Evolutionary conservation across 495 filamentous ascomycete species (phyloP), one percentile per base, ranked within the genome.

Genomic region (Parathielavia hyrcaniae): DNA sequence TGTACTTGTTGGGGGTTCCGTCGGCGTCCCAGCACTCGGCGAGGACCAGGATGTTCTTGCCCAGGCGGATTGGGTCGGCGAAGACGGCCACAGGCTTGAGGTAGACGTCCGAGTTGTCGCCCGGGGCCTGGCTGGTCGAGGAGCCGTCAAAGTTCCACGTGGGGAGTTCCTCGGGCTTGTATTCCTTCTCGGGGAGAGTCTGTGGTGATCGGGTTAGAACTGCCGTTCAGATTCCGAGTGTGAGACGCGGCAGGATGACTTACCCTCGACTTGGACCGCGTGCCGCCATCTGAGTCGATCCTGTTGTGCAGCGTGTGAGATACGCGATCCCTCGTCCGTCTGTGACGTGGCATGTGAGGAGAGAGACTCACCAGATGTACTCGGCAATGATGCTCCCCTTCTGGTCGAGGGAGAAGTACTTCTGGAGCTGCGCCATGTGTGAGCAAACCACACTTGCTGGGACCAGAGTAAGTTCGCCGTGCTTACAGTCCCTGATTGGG

Each of bases 81-180:
- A 47, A 63, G 74, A 88, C 83, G 61, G 89, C 88, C 52, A 89
- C 84, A 53, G 93, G 93, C 70, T 66, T 62, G 61, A 98, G 88
- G 83, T 96, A 97, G 81, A 97, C 87, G 78, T 98, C 93, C 59
- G 91, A 97, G 82, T 98, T 91, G 74, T 93, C 89, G 71, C 93
- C 91, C 38, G 90, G 90, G 55, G 93, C 93, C 76, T 98, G 93
- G 67, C 80, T 87, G 63, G 90, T 95, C 17, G 91, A 96, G 49
- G 90, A 96, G 72, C 93, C 93, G 70, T 98, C 93, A 69, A 98
- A 98, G 81, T 97, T 98, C 93, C 93, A 98, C 72, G 95, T 88
- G 58, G 92, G 89, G 58, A 98, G 90, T 59, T 97, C 90, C 55
- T 91, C 87, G 59, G 90, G 71, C 56, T 72, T 75, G 70, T 75